These are phyloP conservation scores for Spiraea crenata DNA, from an alignment of 331 rosid genomes.

Conservation along the genomic window DNA sequence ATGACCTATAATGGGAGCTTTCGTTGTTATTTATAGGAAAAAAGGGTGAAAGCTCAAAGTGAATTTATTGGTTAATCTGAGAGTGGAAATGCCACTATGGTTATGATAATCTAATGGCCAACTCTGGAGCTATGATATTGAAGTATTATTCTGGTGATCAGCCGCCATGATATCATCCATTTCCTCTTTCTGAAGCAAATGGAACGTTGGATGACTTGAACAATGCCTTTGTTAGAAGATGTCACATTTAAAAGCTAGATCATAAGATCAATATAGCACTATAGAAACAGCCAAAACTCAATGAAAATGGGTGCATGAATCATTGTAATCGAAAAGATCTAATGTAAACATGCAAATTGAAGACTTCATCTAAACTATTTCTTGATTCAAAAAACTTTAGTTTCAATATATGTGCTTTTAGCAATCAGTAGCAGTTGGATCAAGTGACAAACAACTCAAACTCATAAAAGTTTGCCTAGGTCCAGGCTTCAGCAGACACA, in stretches of 20 bases:
- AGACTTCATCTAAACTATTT: neutral
- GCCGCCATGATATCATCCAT: slow-evolving; percentile 20
- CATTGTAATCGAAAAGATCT: neutral
- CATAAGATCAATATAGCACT: slow-evolving; percentile 1
- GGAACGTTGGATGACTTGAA: neutral
- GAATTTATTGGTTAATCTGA: slow-evolving; percentile 28
- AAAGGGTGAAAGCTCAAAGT: neutral
- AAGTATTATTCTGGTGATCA: slow-evolving; percentile 2
- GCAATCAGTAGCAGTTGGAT: neutral
- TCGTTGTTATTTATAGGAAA: slow-evolving; percentile 35
- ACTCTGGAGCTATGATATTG: slow-evolving; percentile 3
- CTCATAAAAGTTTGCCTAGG: too few species aligned
- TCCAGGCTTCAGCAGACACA: too few species aligned
- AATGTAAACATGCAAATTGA: neutral
- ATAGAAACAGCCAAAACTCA: neutral
- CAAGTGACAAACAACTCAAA: too few species aligned
- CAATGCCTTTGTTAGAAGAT: neutral
- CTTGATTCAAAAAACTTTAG: neutral
- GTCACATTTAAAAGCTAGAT: neutral
- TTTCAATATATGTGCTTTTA: neutral
- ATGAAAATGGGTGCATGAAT: neutral
- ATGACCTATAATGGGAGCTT: slow-evolving; percentile 11
- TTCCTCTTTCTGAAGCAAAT: slow-evolving; percentile 7
- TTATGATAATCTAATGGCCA: slow-evolving; percentile 22
- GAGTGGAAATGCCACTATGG: slow-evolving; percentile 47